Evolutionary conservation across 1,139 yeast species (phyloP), one percentile per base, ranked within the genome.

Genomic region (Geotrichum macrosporum): DNA sequence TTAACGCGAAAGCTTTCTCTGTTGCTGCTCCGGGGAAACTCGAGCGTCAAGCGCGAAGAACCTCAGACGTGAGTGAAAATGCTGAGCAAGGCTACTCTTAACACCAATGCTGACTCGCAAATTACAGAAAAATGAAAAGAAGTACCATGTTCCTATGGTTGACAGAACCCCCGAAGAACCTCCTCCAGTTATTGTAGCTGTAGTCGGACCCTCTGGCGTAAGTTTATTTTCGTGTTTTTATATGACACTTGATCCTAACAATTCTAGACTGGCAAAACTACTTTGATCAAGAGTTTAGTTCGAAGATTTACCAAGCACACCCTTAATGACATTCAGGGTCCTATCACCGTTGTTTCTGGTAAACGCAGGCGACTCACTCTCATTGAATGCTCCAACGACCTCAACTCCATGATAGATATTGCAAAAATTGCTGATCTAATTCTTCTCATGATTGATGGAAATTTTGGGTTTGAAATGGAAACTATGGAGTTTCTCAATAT

Each of bases 401-500:
- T 94, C 62, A 89, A 88, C 64, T 82, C 96, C 3, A 92, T 94
- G 98, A 81, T 89, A 38, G 99, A 94, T 68, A 79, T 94, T 36
- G 96, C 98, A 30, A 94, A 94, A 62, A 80, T 89, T 47, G 96
- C 97, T 0, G 99, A 94, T 66, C 73, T 94, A 54, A 95, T 94
- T 18, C 72, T 94, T 48, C 67, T 94, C 52, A 70, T 92, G 74
- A 80, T 94, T 53, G 99, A 94, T 69, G 98, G 98, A 53, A 94
- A 94, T 65, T 94, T 87, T 64, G 99, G 99, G 3, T 80, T 94
- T 54, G 99, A 94, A 70, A 94, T 94, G 99, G 99, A 94, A 67
- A 94, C 98, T 13, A 94, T 94, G 98, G 99, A 94, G 67, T 94
- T 94, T 63, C 74, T 94, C 55, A 94, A 94, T 62, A 78, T 94